Evolutionary conservation across 2,329 filamentous ascomycete species (phyloP).

Genomic region (Beauveria bassiana): DNA sequence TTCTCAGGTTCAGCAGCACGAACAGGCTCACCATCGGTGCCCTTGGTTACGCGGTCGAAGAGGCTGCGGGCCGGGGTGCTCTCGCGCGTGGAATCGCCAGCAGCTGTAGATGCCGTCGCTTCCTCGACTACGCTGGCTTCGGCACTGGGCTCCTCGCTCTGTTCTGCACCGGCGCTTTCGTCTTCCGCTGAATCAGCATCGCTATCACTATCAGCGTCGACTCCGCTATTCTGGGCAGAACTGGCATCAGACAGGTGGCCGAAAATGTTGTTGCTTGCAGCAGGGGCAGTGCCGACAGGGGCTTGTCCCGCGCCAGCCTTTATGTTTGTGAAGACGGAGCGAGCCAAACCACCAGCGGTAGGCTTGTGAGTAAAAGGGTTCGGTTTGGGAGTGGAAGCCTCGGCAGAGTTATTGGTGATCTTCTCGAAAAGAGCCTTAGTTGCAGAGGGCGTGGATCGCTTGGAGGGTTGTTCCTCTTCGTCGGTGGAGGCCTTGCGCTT

Average conservation of each 20-base stretch:
- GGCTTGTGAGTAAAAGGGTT: constrained; percentile 29
- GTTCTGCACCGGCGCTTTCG: constrained; percentile 34
- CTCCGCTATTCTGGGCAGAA: constrained; percentile 46
- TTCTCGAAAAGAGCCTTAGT: constrained; percentile 51
- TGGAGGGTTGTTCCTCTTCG: constrained; percentile 41
- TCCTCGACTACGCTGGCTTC: constrained; percentile 36
- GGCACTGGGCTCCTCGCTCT: constrained; percentile 36
- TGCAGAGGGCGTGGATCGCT: constrained; percentile 42
- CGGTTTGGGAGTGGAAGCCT: constrained; percentile 23
- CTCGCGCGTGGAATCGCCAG: constrained; percentile 28
- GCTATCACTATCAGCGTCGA: constrained; percentile 39
- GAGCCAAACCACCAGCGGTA: constrained; percentile 30
- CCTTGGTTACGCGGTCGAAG: constrained; percentile 48
- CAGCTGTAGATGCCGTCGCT: constrained; percentile 21
- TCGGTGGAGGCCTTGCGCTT: constrained; percentile 47
- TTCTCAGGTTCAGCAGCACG: constrained; percentile 25
- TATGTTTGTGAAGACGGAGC: constrained; percentile 35
- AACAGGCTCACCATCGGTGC: constrained; percentile 41
- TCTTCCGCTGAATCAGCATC: constrained; percentile 36
- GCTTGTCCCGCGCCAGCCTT: constrained; percentile 24
- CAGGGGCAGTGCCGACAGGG: constrained; percentile 14
- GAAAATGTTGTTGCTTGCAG: constrained; percentile 44
- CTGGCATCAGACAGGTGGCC: constrained; percentile 51
- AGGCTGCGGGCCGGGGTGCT: constrained; percentile 41
- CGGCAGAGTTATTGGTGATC: constrained; percentile 42